Evolutionary conservation across 192 early-diverging fungal species (phyloP).

Genomic region (Jimgerdemannia flammicorona): DNA sequence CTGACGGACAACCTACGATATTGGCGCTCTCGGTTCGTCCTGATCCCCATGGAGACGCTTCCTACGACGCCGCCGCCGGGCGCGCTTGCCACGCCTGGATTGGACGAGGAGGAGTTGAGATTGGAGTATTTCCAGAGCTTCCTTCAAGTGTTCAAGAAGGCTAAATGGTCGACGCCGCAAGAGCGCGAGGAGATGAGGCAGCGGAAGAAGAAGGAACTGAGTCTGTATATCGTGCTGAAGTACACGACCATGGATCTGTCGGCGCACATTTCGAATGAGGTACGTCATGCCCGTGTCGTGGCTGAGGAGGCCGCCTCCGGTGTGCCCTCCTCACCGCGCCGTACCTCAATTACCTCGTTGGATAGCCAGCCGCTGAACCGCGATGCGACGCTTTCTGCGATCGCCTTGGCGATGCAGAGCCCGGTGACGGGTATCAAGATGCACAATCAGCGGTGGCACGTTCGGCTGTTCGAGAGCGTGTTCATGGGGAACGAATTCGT

Average conservation of each 20-base stretch:
- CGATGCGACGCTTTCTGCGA: constrained; percentile 38
- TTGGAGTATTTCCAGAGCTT: constrained; percentile 84
- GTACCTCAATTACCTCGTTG: not conserved
- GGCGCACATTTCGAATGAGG: constrained; percentile 20
- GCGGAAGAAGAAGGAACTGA: constrained; percentile 34
- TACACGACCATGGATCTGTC: constrained; percentile 38
- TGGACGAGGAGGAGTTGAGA: constrained; percentile 88
- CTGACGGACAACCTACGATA: constrained; percentile 76
- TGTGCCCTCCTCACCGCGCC: not conserved
- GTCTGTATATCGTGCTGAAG: constrained; percentile 19
- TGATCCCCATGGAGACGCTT: constrained; percentile 79
- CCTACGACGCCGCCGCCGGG: constrained; percentile 36
- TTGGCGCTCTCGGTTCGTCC: constrained; percentile 86
- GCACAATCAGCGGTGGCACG: constrained; percentile 85
- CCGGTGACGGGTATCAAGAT: constrained; percentile 61
- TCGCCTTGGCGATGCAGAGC: constrained; percentile 73
- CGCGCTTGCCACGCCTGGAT: not conserved
- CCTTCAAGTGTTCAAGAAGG: constrained; percentile 74
- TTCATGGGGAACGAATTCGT: constrained; percentile 85
- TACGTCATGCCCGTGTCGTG: not conserved
- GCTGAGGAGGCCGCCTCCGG: not conserved
- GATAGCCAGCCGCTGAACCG: constrained; percentile 7
- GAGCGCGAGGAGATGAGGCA: constrained; percentile 30
- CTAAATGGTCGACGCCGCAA: constrained; percentile 42
- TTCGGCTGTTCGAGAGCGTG: constrained; percentile 59